phyloP scores from a whole-genome alignment of 1,139 yeast genomes.

The Lizanozyma gosingica region DNA sequence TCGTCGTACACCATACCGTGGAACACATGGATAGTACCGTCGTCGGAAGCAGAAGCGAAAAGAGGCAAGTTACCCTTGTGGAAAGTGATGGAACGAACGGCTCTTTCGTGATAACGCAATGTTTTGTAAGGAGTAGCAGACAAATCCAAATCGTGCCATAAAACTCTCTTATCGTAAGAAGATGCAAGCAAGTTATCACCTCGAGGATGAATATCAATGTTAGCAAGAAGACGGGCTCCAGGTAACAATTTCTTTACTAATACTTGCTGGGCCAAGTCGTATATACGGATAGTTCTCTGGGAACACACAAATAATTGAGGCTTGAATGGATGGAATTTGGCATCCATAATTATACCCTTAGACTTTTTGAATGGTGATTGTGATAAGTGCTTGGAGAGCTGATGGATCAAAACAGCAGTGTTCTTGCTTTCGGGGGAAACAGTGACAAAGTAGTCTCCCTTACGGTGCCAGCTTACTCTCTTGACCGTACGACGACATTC shows the following conservation, averaged over 20 bases:
- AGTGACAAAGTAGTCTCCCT: conserved; percentile 93
- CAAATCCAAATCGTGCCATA: conserved; percentile 96
- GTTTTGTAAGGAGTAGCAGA: conserved; percentile 91
- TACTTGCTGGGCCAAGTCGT: conserved; percentile 82
- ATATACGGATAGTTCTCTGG: conserved; percentile 83
- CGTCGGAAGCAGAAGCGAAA: conserved; percentile 96
- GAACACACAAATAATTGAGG: conserved; percentile 93
- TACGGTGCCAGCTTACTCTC: conserved; percentile 90
- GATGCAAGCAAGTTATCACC: conserved; percentile 93
- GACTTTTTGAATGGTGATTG: conserved; percentile 94
- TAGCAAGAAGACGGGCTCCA: conserved; percentile 91
- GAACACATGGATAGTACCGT: conserved; percentile 88
- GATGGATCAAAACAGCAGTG: conserved; percentile 88
- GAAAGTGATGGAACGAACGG: conserved; percentile 81
- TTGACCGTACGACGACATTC: conserved; percentile 69
- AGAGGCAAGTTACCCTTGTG: conserved; percentile 82
- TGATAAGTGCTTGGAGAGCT: conserved; percentile 87
- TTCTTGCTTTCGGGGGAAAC: conserved; percentile 87
- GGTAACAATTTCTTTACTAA: conserved; percentile 80
- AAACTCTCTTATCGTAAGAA: conserved; percentile 87
- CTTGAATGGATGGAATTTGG: conserved; percentile 92
- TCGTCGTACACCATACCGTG: conserved; percentile 97
- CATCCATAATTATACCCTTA: conserved; percentile 92
- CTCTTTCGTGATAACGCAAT: conserved; percentile 87
- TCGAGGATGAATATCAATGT: conserved; percentile 89